Evolutionary conservation across 176 grass and related monocot species (phyloP).

Genomic region (Avena eriantha): DNA sequence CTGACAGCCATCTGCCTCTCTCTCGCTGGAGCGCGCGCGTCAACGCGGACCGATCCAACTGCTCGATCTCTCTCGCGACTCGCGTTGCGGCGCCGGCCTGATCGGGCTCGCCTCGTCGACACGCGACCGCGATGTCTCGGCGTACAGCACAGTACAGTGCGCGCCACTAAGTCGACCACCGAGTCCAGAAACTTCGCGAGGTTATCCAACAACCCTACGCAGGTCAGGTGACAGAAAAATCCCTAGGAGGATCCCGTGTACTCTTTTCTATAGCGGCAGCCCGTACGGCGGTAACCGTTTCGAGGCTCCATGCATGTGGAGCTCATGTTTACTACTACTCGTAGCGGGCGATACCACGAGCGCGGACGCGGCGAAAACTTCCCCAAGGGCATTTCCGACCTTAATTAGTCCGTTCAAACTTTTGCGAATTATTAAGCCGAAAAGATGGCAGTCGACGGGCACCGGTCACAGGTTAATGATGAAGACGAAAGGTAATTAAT

Average conservation of each 20-base stretch:
- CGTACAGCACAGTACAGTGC: no score
- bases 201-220: neutral
- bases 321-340: no score
- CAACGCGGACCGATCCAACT: neutral
- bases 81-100: neutral
- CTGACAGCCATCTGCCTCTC: neutral
- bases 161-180: neutral
- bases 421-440: neutral
- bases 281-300: neutral
- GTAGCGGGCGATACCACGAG: no score
- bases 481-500: conserved; percentile 8
- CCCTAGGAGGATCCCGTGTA: no score
- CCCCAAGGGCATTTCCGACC: neutral
- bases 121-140: neutral
- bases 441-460: conserved; percentile 25
- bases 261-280: no score
- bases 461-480: conserved; percentile 29
- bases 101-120: neutral
- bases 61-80: no score
- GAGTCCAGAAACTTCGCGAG: neutral
- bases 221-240: no score
- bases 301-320: neutral
- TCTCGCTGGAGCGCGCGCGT: neutral
- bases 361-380: neutral
- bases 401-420: neutral